These are phyloP conservation scores for Aspergillus funiculosus DNA, from an alignment of 495 filamentous ascomycete species.

Conservation along the genomic window DNA sequence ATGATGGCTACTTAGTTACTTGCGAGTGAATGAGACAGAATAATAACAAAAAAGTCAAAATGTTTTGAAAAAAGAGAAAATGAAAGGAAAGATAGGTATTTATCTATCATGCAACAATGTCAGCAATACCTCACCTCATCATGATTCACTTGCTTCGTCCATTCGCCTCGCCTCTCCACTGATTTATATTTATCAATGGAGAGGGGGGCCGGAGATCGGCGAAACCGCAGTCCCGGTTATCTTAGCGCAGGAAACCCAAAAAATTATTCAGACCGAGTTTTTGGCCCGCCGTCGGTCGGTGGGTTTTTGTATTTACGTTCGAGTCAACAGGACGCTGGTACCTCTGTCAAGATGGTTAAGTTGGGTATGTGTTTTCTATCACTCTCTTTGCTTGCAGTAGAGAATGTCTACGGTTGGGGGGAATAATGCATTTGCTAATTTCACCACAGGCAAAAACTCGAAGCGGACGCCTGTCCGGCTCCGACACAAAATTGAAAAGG, in stretches of 20 bases:
- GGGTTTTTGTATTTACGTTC: constrained; percentile 9
- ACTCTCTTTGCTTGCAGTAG: constrained; percentile 2
- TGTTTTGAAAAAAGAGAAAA: constrained; percentile 8
- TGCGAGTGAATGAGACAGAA: too few relatives aligned
- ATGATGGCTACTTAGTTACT: too few relatives aligned
- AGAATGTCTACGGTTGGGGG: too few relatives aligned
- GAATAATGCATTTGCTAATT: constrained; percentile 8
- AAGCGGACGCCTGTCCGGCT: constrained; percentile 86
- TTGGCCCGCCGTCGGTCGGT: constrained; percentile 4
- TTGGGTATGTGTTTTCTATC: constrained; percentile 33
- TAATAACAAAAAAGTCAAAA: too few relatives aligned
- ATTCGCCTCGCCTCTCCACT: too few relatives aligned
- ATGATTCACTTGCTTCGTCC: too few relatives aligned
- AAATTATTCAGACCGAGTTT: constrained; percentile 21
- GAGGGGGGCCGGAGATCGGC: constrained; percentile 35
- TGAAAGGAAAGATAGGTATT: neutral
- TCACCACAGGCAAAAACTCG: constrained; percentile 72
- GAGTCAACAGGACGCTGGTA: constrained; percentile 6
- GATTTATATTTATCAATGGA: too few relatives aligned
- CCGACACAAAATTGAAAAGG: constrained; percentile 94
- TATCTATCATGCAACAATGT: neutral
- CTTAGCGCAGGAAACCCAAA: constrained; percentile 38
- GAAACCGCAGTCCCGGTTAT: constrained; percentile 37
- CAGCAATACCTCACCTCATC: too few relatives aligned
- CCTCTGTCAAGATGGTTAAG: constrained; percentile 44